Evolutionary conservation across 495 filamentous ascomycete genomes (phyloP).

Genomic region (Lentithecium fluviatile): DNA sequence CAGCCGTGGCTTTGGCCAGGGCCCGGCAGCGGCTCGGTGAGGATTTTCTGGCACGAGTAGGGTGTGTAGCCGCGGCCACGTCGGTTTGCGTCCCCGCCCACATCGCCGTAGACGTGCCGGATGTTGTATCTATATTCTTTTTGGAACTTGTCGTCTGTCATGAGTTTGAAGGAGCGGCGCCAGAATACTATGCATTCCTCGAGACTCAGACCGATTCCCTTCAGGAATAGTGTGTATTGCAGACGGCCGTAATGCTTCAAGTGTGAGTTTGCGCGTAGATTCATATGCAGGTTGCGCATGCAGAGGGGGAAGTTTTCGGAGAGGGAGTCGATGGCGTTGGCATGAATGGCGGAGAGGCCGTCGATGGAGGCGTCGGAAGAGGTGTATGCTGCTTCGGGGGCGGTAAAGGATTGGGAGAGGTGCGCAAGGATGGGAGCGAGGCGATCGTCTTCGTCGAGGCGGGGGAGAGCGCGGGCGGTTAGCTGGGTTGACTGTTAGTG

Average conservation of each 20-base stretch:
- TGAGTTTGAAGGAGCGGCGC: slow-evolving; percentile 76
- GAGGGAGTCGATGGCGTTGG: slow-evolving; percentile 75
- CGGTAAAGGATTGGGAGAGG: slow-evolving; percentile 86
- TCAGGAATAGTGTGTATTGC: slow-evolving; percentile 96
- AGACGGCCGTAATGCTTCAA: slow-evolving; percentile 92
- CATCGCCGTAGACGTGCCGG: slow-evolving; percentile 89
- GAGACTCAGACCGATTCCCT: slow-evolving; percentile 87
- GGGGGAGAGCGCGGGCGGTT: slow-evolving; percentile 83
- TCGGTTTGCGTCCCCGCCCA: slow-evolving; percentile 87
- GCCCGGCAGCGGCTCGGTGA: slow-evolving; percentile 79
- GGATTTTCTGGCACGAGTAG: slow-evolving; percentile 89
- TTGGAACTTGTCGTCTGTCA: slow-evolving; percentile 88
- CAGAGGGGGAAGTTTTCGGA: slow-evolving; percentile 88
- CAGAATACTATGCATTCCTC: slow-evolving; percentile 96
- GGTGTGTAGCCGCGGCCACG: slow-evolving; percentile 83
- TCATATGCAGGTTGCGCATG: slow-evolving; percentile 86
- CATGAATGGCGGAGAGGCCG: slow-evolving; percentile 51
- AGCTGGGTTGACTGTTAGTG: slow-evolving; percentile 49
- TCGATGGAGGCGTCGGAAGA: slow-evolving; percentile 70
- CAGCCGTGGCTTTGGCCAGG: slow-evolving; percentile 89
- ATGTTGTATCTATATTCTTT: slow-evolving; percentile 97
- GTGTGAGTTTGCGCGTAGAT: slow-evolving; percentile 77
- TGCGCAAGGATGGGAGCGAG: slow-evolving; percentile 91
- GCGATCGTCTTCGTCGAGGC: slow-evolving; percentile 94
- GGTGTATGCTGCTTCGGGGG: slow-evolving; percentile 78